Percentiles rank a stretch among this genome's conserved stretches.
phyloP scores from a whole-genome alignment of 2,329 filamentous ascomycete species.

The Diaporthe humulicola region DNA sequence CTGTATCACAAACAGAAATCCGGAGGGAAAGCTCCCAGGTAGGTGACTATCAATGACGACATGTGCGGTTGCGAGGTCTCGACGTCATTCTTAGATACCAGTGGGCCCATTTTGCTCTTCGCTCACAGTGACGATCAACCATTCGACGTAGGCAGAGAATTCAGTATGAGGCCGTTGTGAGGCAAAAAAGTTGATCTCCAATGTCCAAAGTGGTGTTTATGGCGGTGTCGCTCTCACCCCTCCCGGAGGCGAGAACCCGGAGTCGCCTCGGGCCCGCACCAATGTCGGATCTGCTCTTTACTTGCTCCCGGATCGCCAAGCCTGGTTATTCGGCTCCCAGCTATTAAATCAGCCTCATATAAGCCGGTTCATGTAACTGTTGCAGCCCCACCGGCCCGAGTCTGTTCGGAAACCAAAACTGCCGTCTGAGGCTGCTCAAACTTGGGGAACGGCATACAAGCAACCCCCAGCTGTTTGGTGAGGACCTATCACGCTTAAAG shows the following conservation, averaged over 20 bases:
- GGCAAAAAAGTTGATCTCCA: background rate
- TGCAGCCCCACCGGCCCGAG: constrained; percentile 1
- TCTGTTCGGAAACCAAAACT: background rate
- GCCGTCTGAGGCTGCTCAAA: background rate
- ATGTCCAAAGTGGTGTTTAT: background rate
- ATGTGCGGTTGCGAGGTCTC: constrained; percentile 24
- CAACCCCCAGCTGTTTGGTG: background rate
- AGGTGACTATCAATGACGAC: constrained; percentile 36
- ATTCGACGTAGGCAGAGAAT: background rate
- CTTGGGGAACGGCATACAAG: background rate
- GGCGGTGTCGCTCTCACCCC: background rate
- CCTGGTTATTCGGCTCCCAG: background rate
- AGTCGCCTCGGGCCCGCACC: background rate
- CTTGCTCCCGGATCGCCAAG: background rate
- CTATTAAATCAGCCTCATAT: background rate
- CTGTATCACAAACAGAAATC: background rate
- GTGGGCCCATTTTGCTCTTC: constrained; percentile 28
- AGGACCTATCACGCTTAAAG: background rate
- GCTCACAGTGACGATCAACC: constrained; percentile 22
- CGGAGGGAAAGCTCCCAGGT: constrained; percentile 28
- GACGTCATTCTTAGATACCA: constrained; percentile 36
- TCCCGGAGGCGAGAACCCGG: background rate
- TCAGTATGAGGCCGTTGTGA: background rate
- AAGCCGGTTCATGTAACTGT: background rate
- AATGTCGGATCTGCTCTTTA: background rate